These are phyloP conservation scores for Phytophthora macrochlamydospora DNA, from an alignment of 352 stramenopile genomes.

Conservation along the genomic window DNA sequence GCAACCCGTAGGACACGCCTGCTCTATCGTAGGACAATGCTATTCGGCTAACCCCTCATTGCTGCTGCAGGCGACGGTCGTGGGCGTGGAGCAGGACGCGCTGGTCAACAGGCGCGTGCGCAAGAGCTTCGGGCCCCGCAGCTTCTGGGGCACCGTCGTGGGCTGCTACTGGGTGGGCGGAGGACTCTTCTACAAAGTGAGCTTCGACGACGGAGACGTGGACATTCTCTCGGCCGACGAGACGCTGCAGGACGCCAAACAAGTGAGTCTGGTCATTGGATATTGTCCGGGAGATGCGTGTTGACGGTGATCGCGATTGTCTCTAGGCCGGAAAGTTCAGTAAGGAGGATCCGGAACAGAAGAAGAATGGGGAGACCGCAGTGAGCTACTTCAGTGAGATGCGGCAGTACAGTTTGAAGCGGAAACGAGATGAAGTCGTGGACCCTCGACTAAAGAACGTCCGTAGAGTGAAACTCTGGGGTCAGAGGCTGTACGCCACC, in stretches of 20 bases:
- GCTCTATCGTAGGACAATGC: neutral
- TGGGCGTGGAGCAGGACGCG: conserved; percentile 24
- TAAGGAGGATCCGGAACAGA: conserved; percentile 30
- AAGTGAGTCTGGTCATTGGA: conserved; percentile 10
- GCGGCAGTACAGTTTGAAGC: conserved; percentile 42
- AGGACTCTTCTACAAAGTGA: conserved; percentile 77
- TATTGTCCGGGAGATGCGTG: too few relatives aligned
- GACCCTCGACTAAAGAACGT: conserved; percentile 6
- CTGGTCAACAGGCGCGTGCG: conserved; percentile 53
- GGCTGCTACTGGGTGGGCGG: conserved; percentile 56
- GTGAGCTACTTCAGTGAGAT: conserved; percentile 36
- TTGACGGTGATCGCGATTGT: too few relatives aligned
- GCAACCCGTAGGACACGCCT: neutral
- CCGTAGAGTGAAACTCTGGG: conserved; percentile 55
- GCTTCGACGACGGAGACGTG: conserved; percentile 84
- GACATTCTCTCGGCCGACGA: conserved; percentile 69
- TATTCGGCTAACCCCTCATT: neutral
- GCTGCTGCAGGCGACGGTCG: conserved; percentile 19
- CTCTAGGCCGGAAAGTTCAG: conserved; percentile 25
- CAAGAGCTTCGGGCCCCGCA: conserved; percentile 69
- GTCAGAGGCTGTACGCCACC: conserved; percentile 63
- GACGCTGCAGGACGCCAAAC: conserved; percentile 49
- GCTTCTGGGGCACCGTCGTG: conserved; percentile 74
- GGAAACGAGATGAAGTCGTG: conserved; percentile 39
- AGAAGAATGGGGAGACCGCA: conserved; percentile 1